Percentiles rank a stretch among this genome's conserved stretches.
Conservation (phyloP, 78 protist genomes). For the Dictyostelium citrinum region DNA sequence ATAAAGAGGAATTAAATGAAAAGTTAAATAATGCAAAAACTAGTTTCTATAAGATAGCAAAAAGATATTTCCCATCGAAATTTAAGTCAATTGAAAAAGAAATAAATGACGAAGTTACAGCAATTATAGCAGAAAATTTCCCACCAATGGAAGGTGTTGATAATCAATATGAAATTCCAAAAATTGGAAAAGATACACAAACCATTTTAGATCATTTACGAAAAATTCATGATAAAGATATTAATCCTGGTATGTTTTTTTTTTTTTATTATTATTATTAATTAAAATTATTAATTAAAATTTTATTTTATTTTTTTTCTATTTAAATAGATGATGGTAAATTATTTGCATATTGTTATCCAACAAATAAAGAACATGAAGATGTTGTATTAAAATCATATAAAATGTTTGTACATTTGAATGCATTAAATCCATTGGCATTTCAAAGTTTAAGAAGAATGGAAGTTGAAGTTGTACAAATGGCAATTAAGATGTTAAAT, state of each 20-base stretch:
- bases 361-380: conserved; percentile 54
- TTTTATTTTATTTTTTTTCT: not conserved
- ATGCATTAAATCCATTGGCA: conserved; percentile 89
- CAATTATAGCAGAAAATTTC: conserved; percentile 27
- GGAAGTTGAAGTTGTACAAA: conserved; percentile 89
- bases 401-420: conserved; percentile 75
- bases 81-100: conserved; percentile 5
- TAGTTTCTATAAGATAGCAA: not conserved
- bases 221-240: conserved; percentile 9
- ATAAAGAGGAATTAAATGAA: not conserved
- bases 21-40: not conserved
- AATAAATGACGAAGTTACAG: conserved; percentile 1
- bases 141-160: conserved; percentile 26
- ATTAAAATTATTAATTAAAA: no score
- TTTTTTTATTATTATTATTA: no score
- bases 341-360: conserved; percentile 71
- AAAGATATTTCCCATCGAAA: not conserved
- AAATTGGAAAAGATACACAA: not conserved
- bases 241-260: conserved; percentile 25
- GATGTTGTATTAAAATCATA: conserved; percentile 35
- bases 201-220: not conserved
- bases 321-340: conserved; percentile 19
- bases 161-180: conserved; percentile 9
- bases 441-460: conserved; percentile 88
- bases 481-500: conserved; percentile 82